Conservation (phyloP, 1,284 basidiomycete genomes). For the Cystobasidiaceae sp. region DNA sequence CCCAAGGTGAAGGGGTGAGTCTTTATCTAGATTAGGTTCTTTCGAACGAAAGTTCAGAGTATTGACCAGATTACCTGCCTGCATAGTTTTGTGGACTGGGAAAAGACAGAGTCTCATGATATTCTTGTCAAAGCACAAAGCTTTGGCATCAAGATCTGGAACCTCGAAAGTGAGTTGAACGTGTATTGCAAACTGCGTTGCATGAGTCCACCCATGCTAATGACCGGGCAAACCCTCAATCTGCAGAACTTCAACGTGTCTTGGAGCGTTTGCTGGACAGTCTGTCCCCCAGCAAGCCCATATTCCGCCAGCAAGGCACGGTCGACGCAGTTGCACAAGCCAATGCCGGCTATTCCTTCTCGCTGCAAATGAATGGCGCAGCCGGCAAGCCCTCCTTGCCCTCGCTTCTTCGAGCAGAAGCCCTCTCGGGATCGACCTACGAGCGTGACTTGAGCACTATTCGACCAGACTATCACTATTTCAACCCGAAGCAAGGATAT, state of each 20-base stretch:
- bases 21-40: too few species aligned
- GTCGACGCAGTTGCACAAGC: slow-evolving; percentile 39
- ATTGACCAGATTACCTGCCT: too few species aligned
- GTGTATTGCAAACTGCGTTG: background rate
- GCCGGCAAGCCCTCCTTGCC: slow-evolving; percentile 39
- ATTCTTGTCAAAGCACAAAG: slow-evolving; percentile 69
- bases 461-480: slow-evolving; percentile 84
- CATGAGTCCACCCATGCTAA: background rate
- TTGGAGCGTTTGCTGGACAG: slow-evolving; percentile 41
- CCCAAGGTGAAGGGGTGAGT: slow-evolving; percentile 30
- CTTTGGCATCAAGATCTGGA: slow-evolving; percentile 87
- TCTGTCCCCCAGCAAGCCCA: slow-evolving; percentile 35
- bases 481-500: slow-evolving; percentile 69
- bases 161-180: slow-evolving; percentile 63
- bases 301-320: slow-evolving; percentile 38
- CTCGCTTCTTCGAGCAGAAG: slow-evolving; percentile 74
- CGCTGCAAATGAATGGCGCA: slow-evolving; percentile 32
- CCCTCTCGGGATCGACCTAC: slow-evolving; percentile 70
- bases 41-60: too few species aligned
- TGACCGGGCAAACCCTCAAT: background rate
- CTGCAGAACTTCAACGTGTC: slow-evolving; percentile 46
- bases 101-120: slow-evolving; percentile 50
- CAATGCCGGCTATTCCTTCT: slow-evolving; percentile 42
- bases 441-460: slow-evolving; percentile 87
- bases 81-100: slow-evolving; percentile 15